phyloP scores from a whole-genome alignment of 352 stramenopile genomes.

The Globisporangium carolinianum region DNA sequence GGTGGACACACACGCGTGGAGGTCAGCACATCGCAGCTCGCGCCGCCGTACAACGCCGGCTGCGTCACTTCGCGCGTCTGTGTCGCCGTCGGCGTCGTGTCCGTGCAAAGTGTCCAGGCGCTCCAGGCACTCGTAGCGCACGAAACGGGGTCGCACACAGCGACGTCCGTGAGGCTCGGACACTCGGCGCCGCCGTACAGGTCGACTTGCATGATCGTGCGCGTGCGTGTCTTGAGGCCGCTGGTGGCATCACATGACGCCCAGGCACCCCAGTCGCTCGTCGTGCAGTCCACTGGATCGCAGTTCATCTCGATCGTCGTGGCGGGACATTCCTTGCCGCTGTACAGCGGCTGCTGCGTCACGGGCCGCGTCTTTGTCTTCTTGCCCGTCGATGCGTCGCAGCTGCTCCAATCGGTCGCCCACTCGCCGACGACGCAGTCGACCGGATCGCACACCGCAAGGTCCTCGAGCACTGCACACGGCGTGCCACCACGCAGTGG shows the following conservation, averaged over 20 bases:
- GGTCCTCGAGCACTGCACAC: conserved; percentile 29
- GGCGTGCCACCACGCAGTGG: conserved; percentile 23
- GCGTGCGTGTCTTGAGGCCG: conserved; percentile 29
- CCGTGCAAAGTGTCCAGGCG: conserved; percentile 44
- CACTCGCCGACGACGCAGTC: conserved; percentile 35
- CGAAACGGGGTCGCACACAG: conserved; percentile 33
- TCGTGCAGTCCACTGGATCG: conserved; percentile 42
- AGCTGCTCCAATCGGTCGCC: conserved; percentile 23
- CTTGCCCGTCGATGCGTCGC: conserved; percentile 23
- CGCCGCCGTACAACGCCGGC: conserved; percentile 27
- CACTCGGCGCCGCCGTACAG: conserved; percentile 49
- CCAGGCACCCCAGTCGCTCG: conserved; percentile 29
- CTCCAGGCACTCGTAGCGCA: conserved; percentile 34
- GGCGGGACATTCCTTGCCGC: conserved; percentile 22
- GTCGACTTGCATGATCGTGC: conserved; percentile 29
- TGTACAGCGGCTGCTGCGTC: conserved; percentile 25
- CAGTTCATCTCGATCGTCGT: conserved; percentile 31
- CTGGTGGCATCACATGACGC: conserved; percentile 16
- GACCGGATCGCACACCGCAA: conserved; percentile 30
- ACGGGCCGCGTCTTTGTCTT: conserved; percentile 31
- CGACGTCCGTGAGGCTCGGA: conserved; percentile 26
- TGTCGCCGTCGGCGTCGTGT: conserved; percentile 15
- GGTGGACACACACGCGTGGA: conserved; percentile 30
- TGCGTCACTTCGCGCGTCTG: conserved; percentile 25
- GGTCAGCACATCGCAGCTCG: conserved; percentile 14